Conservation (phyloP, 176 grass and related monocot genomes). For the Stipa capillata region DNA sequence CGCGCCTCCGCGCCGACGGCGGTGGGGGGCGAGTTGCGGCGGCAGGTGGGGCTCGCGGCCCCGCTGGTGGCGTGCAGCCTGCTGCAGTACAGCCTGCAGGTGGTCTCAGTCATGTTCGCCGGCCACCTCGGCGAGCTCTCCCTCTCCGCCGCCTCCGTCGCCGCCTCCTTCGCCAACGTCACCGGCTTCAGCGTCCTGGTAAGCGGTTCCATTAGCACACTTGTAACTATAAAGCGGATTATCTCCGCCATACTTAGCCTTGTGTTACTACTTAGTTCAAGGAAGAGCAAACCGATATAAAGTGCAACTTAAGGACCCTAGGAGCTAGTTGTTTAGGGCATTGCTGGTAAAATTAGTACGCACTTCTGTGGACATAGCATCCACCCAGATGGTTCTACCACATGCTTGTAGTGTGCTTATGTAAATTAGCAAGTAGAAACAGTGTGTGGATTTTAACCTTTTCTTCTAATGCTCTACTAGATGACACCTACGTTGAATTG, state of each 20-base stretch:
- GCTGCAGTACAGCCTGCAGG: constrained; percentile 54
- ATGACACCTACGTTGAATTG: neutral
- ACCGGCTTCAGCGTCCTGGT: constrained; percentile 77
- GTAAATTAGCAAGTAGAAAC: neutral
- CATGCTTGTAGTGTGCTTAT: neutral
- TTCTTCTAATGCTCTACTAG: neutral
- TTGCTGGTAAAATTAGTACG: neutral
- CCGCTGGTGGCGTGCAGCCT: constrained; percentile 54
- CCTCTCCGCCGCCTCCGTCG: constrained; percentile 54
- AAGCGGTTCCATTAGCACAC: neutral
- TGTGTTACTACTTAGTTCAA: too few relatives aligned
- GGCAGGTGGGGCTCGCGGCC: constrained; percentile 43
- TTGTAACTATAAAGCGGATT: too few relatives aligned
- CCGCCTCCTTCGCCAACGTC: constrained; percentile 65
- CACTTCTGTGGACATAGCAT: neutral
- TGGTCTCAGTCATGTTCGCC: constrained; percentile 68
- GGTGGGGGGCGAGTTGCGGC: constrained; percentile 28
- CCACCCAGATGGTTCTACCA: neutral
- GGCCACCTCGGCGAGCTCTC: constrained; percentile 59
- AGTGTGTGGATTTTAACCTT: neutral
- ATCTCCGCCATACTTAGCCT: too few relatives aligned
- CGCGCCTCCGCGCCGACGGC: neutral
- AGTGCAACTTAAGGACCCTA: too few relatives aligned
- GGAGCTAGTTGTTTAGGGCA: too few relatives aligned
- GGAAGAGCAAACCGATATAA: too few relatives aligned